Conservation (phyloP, 2,329 filamentous ascomycete genomes). For the Cryphonectria parasitica region DNA sequence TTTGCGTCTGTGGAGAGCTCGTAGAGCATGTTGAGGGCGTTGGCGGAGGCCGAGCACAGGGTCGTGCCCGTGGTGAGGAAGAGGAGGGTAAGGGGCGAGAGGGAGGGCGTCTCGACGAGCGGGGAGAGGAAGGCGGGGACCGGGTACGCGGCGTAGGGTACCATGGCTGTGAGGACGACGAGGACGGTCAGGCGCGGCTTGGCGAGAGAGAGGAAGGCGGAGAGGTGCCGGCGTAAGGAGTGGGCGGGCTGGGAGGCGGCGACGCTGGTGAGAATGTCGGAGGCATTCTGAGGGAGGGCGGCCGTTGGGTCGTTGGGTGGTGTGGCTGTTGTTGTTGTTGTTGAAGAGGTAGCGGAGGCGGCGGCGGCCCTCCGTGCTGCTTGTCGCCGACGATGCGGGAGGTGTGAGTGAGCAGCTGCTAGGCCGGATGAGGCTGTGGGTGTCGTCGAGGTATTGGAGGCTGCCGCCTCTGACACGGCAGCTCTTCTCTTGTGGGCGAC, state of each 20-base stretch:
- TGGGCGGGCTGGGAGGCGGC: conserved; percentile 54
- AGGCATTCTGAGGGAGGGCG: conserved; percentile 43
- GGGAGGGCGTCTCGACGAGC: conserved; percentile 70
- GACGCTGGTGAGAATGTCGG: conserved; percentile 57
- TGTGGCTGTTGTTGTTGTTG: conserved; percentile 8
- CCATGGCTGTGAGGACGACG: conserved; percentile 87
- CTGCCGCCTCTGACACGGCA: conserved; percentile 21
- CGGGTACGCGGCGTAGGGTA: conserved; percentile 90
- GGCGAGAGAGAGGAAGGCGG: conserved; percentile 86
- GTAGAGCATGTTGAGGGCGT: conserved; percentile 96
- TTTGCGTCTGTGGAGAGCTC: conserved; percentile 87
- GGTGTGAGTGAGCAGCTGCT: conserved; percentile 1
- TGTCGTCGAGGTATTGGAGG: conserved; percentile 16
- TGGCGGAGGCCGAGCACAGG: conserved; percentile 87
- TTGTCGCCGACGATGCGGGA: conserved; percentile 37
- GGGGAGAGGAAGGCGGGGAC: conserved; percentile 81
- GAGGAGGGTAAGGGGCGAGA: conserved; percentile 87
- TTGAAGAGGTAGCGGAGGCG: conserved; percentile 26
- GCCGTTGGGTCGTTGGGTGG: conserved; percentile 13
- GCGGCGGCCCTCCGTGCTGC: conserved; percentile 31
- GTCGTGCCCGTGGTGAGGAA: conserved; percentile 91
- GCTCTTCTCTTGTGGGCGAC: conserved; percentile 29
- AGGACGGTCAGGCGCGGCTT: conserved; percentile 93
- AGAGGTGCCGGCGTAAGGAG: conserved; percentile 68
- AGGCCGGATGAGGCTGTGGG: not conserved